Conservation (phyloP, 2,329 filamentous ascomycete genomes). For the Achaetomium macrosporum region DNA sequence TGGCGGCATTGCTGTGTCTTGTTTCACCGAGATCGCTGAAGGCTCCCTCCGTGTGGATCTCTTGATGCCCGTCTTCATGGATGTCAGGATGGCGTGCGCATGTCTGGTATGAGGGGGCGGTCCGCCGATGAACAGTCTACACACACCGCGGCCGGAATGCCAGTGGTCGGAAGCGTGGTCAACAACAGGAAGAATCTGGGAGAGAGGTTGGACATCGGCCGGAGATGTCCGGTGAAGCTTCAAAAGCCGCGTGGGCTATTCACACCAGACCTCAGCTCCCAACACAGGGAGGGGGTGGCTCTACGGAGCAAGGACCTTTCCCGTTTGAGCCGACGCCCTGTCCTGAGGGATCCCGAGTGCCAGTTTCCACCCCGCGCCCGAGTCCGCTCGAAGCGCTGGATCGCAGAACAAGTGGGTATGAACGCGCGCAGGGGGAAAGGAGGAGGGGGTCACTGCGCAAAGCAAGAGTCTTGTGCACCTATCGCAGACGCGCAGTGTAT, state of each 20-base stretch:
- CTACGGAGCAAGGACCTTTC: constrained; percentile 12
- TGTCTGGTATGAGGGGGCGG: neutral
- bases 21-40: neutral
- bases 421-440: neutral
- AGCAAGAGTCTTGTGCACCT: neutral
- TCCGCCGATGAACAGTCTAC: neutral
- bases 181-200: neutral
- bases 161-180: neutral
- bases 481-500: constrained; percentile 5
- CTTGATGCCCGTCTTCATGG: neutral
- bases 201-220: neutral
- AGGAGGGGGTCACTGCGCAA: neutral
- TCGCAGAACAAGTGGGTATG: constrained; percentile 3
- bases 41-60: constrained; percentile 1
- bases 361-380: constrained; percentile 3
- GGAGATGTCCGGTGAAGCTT: constrained; percentile 8
- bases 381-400: constrained; percentile 12
- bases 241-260: constrained; percentile 4
- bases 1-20: constrained; percentile 15
- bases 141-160: constrained; percentile 1
- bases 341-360: neutral
- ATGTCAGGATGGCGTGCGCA: constrained; percentile 1
- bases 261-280: constrained; percentile 4
- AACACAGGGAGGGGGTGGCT: constrained; percentile 10
- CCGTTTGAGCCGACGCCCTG: constrained; percentile 12